Conservation (phyloP, 257 asterid genomes). For the Ehretia macrophylla region DNA sequence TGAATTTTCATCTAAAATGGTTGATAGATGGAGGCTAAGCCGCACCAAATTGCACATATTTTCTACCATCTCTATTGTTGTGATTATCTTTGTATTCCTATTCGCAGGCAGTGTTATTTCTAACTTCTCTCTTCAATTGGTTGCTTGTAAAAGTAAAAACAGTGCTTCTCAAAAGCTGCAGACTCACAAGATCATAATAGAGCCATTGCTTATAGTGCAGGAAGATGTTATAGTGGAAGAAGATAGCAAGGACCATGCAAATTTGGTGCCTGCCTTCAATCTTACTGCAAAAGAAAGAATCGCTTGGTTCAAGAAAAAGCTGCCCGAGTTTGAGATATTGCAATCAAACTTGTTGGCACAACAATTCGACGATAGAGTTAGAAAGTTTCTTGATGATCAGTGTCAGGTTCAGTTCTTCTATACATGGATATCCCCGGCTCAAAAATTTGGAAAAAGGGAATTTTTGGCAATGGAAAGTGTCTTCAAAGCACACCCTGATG, state of each 20-base stretch:
- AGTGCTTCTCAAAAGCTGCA: neutral
- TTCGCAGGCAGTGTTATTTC: slow-evolving; percentile 4
- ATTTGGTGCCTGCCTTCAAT: slow-evolving; percentile 8
- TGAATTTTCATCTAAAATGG: neutral
- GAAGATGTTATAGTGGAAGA: neutral
- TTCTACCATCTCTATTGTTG: slow-evolving; percentile 2
- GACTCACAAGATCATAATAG: neutral
- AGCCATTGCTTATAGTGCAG: neutral
- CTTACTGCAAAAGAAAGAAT: slow-evolving; percentile 13
- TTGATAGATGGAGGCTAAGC: slow-evolving; percentile 3
- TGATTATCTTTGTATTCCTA: slow-evolving; percentile 3
- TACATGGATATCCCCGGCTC: slow-evolving; percentile 25
- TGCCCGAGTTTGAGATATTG: slow-evolving; percentile 9
- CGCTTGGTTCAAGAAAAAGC: slow-evolving; percentile 13
- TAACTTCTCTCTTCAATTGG: slow-evolving; percentile 1
- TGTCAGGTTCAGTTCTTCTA: slow-evolving; percentile 26
- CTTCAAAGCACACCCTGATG: slow-evolving; percentile 43
- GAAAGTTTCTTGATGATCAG: neutral
- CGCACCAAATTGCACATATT: slow-evolving; percentile 9
- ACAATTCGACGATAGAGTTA: slow-evolving; percentile 13
- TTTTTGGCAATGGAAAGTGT: slow-evolving; percentile 45
- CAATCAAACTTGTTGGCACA: slow-evolving; percentile 3
- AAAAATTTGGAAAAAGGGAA: slow-evolving; percentile 35
- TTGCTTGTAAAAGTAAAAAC: neutral
- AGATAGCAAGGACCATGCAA: neutral